phyloP scores from a whole-genome alignment of 208 protist genomes.

The Acanthamoeba quina region DNA sequence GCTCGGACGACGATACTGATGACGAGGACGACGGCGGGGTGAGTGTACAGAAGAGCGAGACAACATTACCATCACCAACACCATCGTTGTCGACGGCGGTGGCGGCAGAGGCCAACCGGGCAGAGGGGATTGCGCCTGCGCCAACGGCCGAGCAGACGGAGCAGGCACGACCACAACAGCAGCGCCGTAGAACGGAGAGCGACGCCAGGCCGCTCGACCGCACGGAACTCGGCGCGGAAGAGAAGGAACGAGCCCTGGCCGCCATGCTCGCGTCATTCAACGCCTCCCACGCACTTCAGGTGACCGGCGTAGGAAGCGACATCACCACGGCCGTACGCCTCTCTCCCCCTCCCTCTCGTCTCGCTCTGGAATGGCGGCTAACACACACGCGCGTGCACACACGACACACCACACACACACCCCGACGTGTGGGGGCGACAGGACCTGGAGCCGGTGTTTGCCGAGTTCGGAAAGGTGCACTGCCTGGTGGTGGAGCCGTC shows the following conservation, averaged over 20 bases:
- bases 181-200: not conserved
- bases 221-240: not conserved
- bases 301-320: not conserved
- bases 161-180: not conserved
- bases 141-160: not conserved
- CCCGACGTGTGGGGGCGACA: not conserved
- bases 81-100: not conserved
- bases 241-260: slow-evolving; percentile 19
- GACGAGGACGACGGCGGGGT: not conserved
- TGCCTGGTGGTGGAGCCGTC: not conserved
- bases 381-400: not conserved
- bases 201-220: not conserved
- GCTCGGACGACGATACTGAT: not conserved
- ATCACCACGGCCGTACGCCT: not conserved
- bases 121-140: not conserved
- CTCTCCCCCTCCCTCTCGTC: not conserved
- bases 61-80: too few species aligned
- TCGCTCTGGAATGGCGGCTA: not conserved
- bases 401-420: not conserved
- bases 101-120: not conserved
- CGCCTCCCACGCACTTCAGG: not conserved
- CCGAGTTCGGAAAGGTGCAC: slow-evolving; percentile 3
- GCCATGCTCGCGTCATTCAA: slow-evolving; percentile 16
- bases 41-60: not conserved
- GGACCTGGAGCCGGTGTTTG: not conserved